Percentiles rank a stretch among this genome's conserved stretches.
Conservation (phyloP, 495 filamentous ascomycete species). For the Tricharina praecox region DNA sequence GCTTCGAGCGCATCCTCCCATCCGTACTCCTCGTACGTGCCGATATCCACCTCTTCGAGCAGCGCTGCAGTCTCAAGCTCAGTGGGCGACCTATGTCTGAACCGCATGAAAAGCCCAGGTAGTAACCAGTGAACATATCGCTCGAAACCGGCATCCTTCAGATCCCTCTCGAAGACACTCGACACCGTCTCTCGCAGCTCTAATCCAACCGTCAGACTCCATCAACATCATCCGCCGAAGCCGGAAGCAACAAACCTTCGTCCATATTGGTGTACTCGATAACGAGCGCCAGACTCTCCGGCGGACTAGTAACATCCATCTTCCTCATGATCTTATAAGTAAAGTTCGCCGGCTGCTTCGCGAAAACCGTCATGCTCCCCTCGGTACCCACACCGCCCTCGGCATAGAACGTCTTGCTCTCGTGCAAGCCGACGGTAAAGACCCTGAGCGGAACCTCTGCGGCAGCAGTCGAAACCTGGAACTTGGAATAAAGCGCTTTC, state of each 20-base stretch:
- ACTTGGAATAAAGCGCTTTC: conserved; percentile 63
- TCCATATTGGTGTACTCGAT: conserved; percentile 65
- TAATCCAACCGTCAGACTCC: conserved; percentile 9
- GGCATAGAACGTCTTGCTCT: conserved; percentile 52
- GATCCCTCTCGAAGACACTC: conserved; percentile 27
- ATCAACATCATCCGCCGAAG: too few relatives aligned
- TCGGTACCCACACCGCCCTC: conserved; percentile 37
- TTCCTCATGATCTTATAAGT: conserved; percentile 58
- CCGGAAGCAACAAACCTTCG: conserved; percentile 30
- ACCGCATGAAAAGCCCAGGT: conserved; percentile 34
- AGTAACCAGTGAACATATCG: conserved; percentile 35
- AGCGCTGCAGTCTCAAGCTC: conserved; percentile 45
- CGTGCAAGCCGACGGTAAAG: conserved; percentile 48
- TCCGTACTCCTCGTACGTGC: conserved; percentile 17
- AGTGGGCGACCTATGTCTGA: conserved; percentile 35
- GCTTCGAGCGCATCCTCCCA: conserved; percentile 27
- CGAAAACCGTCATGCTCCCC: conserved; percentile 47
- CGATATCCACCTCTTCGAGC: conserved; percentile 30
- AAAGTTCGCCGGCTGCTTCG: conserved; percentile 65
- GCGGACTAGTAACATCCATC: conserved; percentile 23
- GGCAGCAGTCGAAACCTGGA: conserved; percentile 67
- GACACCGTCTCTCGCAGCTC: conserved; percentile 38
- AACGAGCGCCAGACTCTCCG: conserved; percentile 45
- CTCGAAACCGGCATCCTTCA: conserved; percentile 30
- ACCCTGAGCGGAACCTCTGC: conserved; percentile 53